These are phyloP conservation scores for Pichia sp. DNA, from an alignment of 1,139 yeast species.

Conservation along the genomic window DNA sequence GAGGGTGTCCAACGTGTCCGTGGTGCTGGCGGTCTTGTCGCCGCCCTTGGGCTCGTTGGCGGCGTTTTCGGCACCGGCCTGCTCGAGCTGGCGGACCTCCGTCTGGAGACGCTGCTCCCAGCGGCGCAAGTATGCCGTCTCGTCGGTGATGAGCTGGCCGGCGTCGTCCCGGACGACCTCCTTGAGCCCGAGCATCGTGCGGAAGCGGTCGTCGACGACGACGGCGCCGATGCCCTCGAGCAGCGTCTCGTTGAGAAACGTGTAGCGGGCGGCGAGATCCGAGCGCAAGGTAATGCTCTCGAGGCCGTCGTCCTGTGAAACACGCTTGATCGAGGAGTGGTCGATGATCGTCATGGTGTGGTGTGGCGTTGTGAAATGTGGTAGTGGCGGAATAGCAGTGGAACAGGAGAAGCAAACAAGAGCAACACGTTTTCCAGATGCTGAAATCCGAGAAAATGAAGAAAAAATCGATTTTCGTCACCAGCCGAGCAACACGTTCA, in stretches of 20 bases:
- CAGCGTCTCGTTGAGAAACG: constrained; percentile 30
- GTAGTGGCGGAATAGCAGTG: neutral
- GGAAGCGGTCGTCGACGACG: constrained; percentile 10
- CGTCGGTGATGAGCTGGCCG: constrained; percentile 14
- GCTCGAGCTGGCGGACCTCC: constrained; percentile 2
- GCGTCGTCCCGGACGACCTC: constrained; percentile 20
- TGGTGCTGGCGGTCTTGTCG: neutral
- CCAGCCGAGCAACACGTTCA: neutral
- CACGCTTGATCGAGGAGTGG: constrained; percentile 24
- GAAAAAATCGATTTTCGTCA: neutral
- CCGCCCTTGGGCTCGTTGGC: neutral
- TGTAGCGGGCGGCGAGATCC: constrained; percentile 31
- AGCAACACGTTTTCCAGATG: neutral
- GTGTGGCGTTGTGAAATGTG: neutral
- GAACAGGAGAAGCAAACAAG: neutral
- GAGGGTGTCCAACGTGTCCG: neutral
- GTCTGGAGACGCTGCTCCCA: constrained; percentile 19
- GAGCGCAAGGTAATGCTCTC: constrained; percentile 31
- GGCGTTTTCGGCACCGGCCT: neutral
- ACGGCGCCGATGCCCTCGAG: constrained; percentile 23
- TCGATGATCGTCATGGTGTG: constrained; percentile 16
- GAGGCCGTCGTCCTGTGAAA: constrained; percentile 23
- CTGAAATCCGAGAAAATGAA: neutral
- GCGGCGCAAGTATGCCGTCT: constrained; percentile 16
- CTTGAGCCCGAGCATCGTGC: constrained; percentile 20